Conservation (phyloP, 192 early-diverging fungal species). For the Gryganskiella cystojenkinii region DNA sequence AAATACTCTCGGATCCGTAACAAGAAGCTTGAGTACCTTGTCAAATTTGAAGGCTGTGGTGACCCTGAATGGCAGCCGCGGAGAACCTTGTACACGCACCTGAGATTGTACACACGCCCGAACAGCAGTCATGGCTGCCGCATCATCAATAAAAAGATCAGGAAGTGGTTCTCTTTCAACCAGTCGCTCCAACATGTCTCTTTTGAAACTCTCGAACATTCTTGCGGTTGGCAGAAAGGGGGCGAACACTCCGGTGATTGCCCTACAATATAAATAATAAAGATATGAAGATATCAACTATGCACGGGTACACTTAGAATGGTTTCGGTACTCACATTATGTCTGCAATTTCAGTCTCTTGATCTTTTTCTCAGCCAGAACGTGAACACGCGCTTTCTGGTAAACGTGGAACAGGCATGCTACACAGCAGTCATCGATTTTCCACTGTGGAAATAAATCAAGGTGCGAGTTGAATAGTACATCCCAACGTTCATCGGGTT, state of each 20-base stretch:
- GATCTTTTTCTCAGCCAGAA: not conserved
- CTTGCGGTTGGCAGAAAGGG: not conserved
- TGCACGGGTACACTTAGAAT: too few relatives aligned
- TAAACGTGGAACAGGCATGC: not conserved
- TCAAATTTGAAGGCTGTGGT: too few relatives aligned
- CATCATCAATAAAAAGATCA: not conserved
- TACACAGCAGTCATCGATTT: not conserved
- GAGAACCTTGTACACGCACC: too few relatives aligned
- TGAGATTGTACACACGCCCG: not conserved
- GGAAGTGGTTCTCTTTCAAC: not conserved
- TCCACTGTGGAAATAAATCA: not conserved
- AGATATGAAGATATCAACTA: too few relatives aligned
- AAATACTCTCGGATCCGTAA: too few relatives aligned
- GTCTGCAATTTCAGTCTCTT: slow-evolving; percentile 2
- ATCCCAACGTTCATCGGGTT: too few relatives aligned
- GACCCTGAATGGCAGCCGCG: too few relatives aligned
- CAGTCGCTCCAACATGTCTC: not conserved
- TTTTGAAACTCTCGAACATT: not conserved
- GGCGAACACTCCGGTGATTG: not conserved
- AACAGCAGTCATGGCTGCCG: not conserved
- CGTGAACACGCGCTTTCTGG: not conserved
- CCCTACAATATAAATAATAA: not conserved
- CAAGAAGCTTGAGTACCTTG: too few relatives aligned
- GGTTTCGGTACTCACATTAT: not conserved
- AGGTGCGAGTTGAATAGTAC: not conserved